Base-by-base conservation (phyloP, 176 grass and related monocot genomes). In the Secale cereale region DNA sequence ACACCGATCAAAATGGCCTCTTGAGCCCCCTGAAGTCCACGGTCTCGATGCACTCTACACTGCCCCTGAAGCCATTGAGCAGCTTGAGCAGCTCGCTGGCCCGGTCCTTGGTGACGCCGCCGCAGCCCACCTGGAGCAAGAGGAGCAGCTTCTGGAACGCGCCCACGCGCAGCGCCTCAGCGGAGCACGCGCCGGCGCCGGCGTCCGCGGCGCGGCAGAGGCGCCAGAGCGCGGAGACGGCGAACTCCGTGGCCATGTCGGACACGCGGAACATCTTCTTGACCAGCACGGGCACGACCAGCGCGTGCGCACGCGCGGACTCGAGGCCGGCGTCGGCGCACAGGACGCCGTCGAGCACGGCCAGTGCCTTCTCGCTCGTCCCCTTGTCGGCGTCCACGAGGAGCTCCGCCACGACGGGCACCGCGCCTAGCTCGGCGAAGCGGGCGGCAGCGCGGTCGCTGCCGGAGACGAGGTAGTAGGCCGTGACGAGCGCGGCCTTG, bases 91-190 rank as follows among this genome's bases (percentile, higher is more conserved):
- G 71, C 17, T 91, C 85, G 13, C 93, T 98, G 37, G 95, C 93
- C 35, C 91, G 92, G 73, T 95, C 95, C 85, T 95, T 98, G 23
- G 91, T 95, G 10, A 91, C 43, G 22, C 93, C 95, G 65, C 60
- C 87, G 83, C 95, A 98, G 0, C 95, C 95, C 3, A 98, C 89
- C 88, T 98, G 95, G 80, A 98, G 89, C 61, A 98, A 75, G 36
- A 98, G 95, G 54, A 98, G 70, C 59, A 98, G 84, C 65, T 98
- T 95, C 89, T 98, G 95, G 81, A 98, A 98, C 23, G 95, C 91
- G 23, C 95, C 95, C 0, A 92, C 91, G 57, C 90, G 93, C 37
- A 95, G 76, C 70, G 95, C 95, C 77, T 95, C 95, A 22, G 30
- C 57, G 16, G 68, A 56, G 77, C 95, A 98, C 69, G 78, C 43